Conservation (phyloP, 352 stramenopile species). For the Halophytophthora batemanensis region DNA sequence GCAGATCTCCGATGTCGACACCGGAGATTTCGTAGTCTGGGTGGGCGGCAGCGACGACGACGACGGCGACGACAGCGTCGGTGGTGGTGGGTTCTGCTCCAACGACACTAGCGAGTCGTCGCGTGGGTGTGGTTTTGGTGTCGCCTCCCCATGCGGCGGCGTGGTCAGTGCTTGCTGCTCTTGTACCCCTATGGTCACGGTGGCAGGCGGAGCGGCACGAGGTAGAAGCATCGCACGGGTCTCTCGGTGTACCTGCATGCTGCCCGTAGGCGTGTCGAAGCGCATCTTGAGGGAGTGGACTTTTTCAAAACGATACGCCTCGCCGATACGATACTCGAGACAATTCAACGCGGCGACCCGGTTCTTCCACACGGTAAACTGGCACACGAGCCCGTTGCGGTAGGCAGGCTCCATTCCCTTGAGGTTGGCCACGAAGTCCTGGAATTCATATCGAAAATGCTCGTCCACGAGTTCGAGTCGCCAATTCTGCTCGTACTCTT, state of each 20-base stretch:
- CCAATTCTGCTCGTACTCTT: conserved; percentile 4
- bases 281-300: conserved; percentile 4
- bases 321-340: not conserved
- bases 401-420: not conserved
- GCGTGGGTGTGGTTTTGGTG: too few relatives aligned
- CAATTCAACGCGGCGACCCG: conserved; percentile 2
- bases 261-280: conserved; percentile 1
- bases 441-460: not conserved
- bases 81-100: too few relatives aligned
- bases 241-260: conserved; percentile 11
- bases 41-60: too few relatives aligned
- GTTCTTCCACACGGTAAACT: conserved; percentile 10
- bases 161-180: too few relatives aligned
- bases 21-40: too few relatives aligned
- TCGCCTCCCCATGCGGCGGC: too few relatives aligned
- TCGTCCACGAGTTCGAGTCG: conserved; percentile 7
- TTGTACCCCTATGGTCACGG: too few relatives aligned
- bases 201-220: too few relatives aligned
- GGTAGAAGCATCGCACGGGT: too few relatives aligned
- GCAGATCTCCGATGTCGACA: too few relatives aligned
- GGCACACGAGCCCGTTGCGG: conserved; percentile 5
- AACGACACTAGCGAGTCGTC: too few relatives aligned
- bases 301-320: conserved; percentile 11
- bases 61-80: too few relatives aligned
- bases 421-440: not conserved